These are phyloP conservation scores for Mucor sp. DNA, from an alignment of 371 early-diverging fungal species.

Conservation along the genomic window DNA sequence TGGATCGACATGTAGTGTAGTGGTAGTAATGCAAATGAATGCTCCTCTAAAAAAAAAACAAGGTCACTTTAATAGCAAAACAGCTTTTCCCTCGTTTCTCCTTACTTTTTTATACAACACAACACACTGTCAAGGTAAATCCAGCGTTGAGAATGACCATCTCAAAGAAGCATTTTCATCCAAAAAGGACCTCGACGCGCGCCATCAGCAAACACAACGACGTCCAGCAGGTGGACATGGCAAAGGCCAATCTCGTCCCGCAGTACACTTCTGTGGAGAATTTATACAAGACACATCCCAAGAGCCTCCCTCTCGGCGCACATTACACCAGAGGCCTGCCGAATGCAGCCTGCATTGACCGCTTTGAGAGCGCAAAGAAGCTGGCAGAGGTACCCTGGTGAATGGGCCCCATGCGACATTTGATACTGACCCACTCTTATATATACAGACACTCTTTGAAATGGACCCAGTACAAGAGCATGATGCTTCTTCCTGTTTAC, in stretches of 20 bases:
- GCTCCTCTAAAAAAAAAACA: not conserved
- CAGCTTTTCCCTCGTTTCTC: not conserved
- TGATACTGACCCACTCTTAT: not conserved
- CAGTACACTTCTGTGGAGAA: constrained; percentile 11
- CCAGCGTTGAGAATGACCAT: constrained; percentile 5
- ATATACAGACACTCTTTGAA: not conserved
- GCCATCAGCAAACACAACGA: not conserved
- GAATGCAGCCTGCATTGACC: constrained; percentile 1
- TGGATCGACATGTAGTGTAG: too few species aligned
- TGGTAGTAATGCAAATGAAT: too few species aligned
- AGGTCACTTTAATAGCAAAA: not conserved
- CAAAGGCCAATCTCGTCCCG: constrained; percentile 3
- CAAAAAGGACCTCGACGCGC: constrained; percentile 12
- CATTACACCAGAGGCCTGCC: constrained; percentile 18
- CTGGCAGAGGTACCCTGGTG: constrained; percentile 5
- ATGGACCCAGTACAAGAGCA: not conserved
- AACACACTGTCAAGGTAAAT: not conserved
- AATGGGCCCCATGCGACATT: too few species aligned
- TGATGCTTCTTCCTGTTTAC: not conserved
- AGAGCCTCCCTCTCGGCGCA: not conserved
- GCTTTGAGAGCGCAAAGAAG: constrained; percentile 15
- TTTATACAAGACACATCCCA: not conserved
- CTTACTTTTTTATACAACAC: not conserved
- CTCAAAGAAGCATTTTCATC: constrained; percentile 8
- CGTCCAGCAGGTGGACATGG: constrained; percentile 6